Evolutionary conservation across 1,284 basidiomycete species (phyloP).

Genomic region (Vanrija humicola): DNA sequence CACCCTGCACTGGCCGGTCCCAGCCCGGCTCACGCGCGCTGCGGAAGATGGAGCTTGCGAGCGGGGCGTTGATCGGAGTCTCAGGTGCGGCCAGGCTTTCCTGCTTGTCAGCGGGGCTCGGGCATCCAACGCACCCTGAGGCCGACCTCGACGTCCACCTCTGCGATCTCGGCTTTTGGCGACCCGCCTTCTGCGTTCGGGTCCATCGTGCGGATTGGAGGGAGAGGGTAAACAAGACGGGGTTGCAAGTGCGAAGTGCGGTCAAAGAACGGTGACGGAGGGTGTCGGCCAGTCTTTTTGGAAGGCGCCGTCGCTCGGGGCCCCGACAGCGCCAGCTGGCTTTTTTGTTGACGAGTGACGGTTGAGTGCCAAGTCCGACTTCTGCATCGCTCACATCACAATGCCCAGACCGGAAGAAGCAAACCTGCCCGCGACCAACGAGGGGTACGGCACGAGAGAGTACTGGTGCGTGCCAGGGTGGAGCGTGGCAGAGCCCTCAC

Average conservation of each 20-base stretch:
- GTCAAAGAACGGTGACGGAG: background rate
- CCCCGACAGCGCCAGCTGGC: background rate
- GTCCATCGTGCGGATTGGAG: slow-evolving; percentile 30
- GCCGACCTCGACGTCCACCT: slow-evolving; percentile 43
- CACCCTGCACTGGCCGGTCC: slow-evolving; percentile 11
- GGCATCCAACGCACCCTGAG: slow-evolving; percentile 2
- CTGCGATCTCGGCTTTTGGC: slow-evolving; percentile 33
- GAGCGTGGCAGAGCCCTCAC: slow-evolving; percentile 36
- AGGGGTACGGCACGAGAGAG: slow-evolving; percentile 67
- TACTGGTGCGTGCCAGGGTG: slow-evolving; percentile 59
- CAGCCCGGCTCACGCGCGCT: slow-evolving; percentile 9
- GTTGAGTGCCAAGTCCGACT: background rate
- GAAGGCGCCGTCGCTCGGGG: background rate
- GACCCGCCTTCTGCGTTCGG: slow-evolving; percentile 40
- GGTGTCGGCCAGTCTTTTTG: background rate
- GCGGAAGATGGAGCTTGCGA: slow-evolving; percentile 17
- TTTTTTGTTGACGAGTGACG: background rate
- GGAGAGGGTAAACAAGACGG: background rate
- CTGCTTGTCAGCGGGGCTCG: slow-evolving; percentile 4
- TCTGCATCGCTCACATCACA: background rate
- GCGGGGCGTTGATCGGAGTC: slow-evolving; percentile 5
- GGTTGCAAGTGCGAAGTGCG: too few relatives aligned
- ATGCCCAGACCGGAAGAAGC: slow-evolving; percentile 33
- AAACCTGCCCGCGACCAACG: slow-evolving; percentile 61
- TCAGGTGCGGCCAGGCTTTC: slow-evolving; percentile 12